phyloP scores from a whole-genome alignment of 2,329 filamentous ascomycete species.

The Chrysoporthe cubensis region DNA sequence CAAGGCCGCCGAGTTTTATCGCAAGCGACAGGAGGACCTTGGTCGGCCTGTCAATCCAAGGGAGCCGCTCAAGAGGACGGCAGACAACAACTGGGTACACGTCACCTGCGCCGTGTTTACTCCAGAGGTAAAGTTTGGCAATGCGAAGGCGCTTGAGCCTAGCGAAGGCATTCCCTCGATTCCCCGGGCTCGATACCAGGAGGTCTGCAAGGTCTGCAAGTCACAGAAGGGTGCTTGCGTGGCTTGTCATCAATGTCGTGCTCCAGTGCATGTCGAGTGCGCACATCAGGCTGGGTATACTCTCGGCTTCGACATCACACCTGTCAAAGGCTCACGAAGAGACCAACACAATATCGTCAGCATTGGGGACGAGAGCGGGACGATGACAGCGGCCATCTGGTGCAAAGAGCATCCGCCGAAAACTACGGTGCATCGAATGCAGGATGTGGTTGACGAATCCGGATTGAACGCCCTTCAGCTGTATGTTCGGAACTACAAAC shows the following conservation, averaged over 20 bases:
- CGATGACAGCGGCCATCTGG: constrained; percentile 85
- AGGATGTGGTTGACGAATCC: constrained; percentile 72
- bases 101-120: constrained; percentile 92
- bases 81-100: constrained; percentile 98
- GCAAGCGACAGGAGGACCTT: constrained; percentile 79
- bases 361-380: constrained; percentile 78
- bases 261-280: constrained; percentile 83
- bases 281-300: constrained; percentile 81
- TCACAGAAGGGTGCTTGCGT: constrained; percentile 77
- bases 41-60: constrained; percentile 83
- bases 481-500: constrained; percentile 88
- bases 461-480: constrained; percentile 82
- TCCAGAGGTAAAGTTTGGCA: constrained; percentile 90
- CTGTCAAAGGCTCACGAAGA: constrained; percentile 85
- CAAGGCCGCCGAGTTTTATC: constrained; percentile 80
- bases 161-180: constrained; percentile 91
- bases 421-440: constrained; percentile 75
- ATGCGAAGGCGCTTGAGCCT: constrained; percentile 78
- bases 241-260: constrained; percentile 74
- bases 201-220: constrained; percentile 84
- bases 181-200: constrained; percentile 71
- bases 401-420: constrained; percentile 88
- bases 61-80: constrained; percentile 90
- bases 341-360: constrained; percentile 81
- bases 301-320: constrained; percentile 87